Conservation (phyloP, 169 alveolate genomes). For the Cyclospora cayetanensis region DNA sequence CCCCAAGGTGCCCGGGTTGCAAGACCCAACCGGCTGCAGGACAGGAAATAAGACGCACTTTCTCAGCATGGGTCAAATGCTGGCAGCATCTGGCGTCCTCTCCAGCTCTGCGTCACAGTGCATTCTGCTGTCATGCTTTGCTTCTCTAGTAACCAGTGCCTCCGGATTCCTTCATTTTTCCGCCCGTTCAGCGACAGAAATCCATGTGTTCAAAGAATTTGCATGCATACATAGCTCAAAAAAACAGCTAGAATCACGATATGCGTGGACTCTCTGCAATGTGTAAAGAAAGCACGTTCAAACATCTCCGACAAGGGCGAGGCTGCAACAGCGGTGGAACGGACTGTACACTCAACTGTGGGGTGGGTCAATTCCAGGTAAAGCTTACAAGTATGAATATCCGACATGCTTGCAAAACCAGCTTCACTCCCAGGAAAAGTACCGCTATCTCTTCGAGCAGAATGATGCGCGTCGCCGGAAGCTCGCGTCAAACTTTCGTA, state of each 20-base stretch:
- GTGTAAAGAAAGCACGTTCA: background rate
- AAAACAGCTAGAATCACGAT: background rate
- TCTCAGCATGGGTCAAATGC: background rate
- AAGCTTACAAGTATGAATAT: background rate
- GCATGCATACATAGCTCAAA: no score
- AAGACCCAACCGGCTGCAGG: background rate
- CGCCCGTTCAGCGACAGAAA: no score
- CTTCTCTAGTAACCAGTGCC: background rate
- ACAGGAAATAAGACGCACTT: background rate
- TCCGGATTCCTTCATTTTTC: background rate
- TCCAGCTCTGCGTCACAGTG: background rate
- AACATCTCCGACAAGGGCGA: background rate
- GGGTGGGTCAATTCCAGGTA: background rate
- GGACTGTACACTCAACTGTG: background rate
- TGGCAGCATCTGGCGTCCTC: background rate
- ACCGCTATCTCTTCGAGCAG: background rate
- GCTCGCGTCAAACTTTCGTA: background rate
- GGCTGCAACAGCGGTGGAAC: background rate
- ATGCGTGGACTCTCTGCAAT: background rate
- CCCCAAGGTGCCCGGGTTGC: constrained; percentile 10
- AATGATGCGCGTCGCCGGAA: background rate
- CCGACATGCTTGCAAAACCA: background rate
- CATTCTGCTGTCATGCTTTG: background rate
- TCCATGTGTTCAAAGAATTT: background rate
- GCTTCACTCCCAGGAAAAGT: background rate